Evolutionary conservation across 78 protist genomes (phyloP), one percentile per base, ranked within the genome.

Genomic region (Neovahlkampfia damariscottae): DNA sequence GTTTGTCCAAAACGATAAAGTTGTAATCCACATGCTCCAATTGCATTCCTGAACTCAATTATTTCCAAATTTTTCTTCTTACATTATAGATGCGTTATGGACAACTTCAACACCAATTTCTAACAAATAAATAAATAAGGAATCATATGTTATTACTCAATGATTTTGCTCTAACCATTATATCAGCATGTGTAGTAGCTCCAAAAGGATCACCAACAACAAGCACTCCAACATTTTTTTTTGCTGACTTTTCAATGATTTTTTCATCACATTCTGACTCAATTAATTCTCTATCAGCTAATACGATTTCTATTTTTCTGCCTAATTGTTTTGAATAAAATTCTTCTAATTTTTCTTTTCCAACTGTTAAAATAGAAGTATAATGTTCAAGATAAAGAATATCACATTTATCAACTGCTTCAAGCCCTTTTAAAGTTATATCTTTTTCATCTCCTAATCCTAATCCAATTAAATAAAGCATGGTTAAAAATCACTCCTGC

Each of bases 181-280:
- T 36, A 83, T 97, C 99, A 27, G 89, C 76, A 83, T 97, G 99
- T 6, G 99, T 97, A 0, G 98, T 96, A 3, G 99, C 99, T 5
- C 96, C 93, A 32, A 94, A 95, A 37, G 96, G 96, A 40, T 97
- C 99, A 68, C 99, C 99, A 0, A 98, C 99, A 10, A 98, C 99
- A 8, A 98, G 89, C 8, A 98, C 70, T 1, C 96, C 93, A 0
- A 95, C 86, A 10, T 82, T 70, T 29, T 87, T 75, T 2, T 30
- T 70, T 3, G 36, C 50, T 3, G 86, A 82, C 6, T 89, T 91
- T 8, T 41, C 84, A 27, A 39, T 68, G 35, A 98, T 83, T 59
- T 96, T 91, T 28, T 31, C 85, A 5, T 97, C 99, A 19, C 88
- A 68, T 4, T 79, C 84, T 38, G 77, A 38, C 78, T 96, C 99